A percentile compares a stretch with the other conserved stretches of the same genome.
phyloP scores from a whole-genome alignment of 2,329 filamentous ascomycete genomes.

The Cryphonectria naterciae region DNA sequence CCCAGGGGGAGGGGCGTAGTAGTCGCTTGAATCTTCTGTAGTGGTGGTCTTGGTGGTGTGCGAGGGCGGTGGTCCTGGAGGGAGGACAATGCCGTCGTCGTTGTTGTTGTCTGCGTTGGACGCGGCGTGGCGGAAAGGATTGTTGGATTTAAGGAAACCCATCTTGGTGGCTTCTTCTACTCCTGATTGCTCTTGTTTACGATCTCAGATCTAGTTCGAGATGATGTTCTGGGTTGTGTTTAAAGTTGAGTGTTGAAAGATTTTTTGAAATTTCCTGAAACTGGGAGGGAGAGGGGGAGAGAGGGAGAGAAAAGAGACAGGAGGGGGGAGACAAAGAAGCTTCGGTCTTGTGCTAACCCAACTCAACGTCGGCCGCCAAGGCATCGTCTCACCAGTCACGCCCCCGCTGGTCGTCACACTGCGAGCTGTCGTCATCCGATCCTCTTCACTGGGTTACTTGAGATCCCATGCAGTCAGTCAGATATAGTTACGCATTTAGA shows the following conservation, averaged over 20 bases:
- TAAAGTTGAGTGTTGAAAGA: not conserved
- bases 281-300: not conserved
- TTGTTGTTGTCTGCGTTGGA: slow-evolving; percentile 19
- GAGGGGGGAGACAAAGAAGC: no score
- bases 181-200: not conserved
- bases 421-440: not conserved
- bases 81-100: slow-evolving; percentile 30
- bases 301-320: no score
- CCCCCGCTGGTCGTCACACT: not conserved
- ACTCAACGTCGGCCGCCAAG: slow-evolving; percentile 10
- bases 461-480: not conserved
- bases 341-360: not conserved
- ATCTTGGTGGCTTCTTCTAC: slow-evolving; percentile 5
- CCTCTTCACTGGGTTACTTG: not conserved
- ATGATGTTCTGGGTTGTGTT: not conserved
- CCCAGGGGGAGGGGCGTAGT: slow-evolving; percentile 28
- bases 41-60: slow-evolving; percentile 14
- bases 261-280: not conserved
- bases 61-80: slow-evolving; percentile 34
- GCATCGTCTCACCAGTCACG: not conserved
- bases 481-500: no score
- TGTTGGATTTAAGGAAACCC: slow-evolving; percentile 26
- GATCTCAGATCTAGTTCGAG: not conserved
- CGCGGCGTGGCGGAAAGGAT: slow-evolving; percentile 31
- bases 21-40: slow-evolving; percentile 6